Conservation (phyloP, 768 basidiomycete genomes). For the Lentinula edodes region DNA sequence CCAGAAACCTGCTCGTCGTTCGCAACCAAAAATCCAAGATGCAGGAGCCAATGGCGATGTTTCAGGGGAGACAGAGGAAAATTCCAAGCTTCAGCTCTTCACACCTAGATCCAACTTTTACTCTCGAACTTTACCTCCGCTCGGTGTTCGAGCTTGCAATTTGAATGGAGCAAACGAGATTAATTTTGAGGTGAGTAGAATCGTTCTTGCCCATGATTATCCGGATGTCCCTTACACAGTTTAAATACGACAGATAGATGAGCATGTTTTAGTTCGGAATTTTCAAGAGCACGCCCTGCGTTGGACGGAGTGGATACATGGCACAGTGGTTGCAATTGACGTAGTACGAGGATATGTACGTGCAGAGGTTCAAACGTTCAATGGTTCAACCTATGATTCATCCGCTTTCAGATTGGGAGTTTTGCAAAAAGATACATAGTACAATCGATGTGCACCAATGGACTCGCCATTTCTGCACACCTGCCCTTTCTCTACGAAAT, state of each 20-base stretch:
- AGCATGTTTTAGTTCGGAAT: not conserved
- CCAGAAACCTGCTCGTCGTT: too few relatives aligned
- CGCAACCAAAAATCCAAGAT: too few relatives aligned
- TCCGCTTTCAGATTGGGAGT: not conserved
- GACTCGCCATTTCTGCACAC: not conserved
- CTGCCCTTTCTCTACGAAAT: slow-evolving; percentile 1
- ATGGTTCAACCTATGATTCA: not conserved
- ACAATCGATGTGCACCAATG: not conserved
- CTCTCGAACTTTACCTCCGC: not conserved
- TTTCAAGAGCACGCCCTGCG: not conserved
- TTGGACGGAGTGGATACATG: not conserved
- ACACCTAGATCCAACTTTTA: not conserved
- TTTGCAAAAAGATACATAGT: not conserved
- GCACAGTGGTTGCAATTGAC: not conserved
- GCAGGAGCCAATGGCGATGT: too few relatives aligned
- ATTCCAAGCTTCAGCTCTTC: not conserved
- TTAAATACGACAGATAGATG: not conserved
- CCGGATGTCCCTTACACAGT: too few relatives aligned
- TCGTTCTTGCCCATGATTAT: too few relatives aligned
- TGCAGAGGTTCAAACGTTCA: not conserved
- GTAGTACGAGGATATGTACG: not conserved
- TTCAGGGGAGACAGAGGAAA: not conserved
- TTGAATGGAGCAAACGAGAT: not conserved
- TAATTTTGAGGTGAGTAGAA: not conserved
- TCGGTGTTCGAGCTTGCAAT: not conserved